phyloP scores from a whole-genome alignment of 2,329 filamentous ascomycete genomes.

The Colletotrichum noveboracense region DNA sequence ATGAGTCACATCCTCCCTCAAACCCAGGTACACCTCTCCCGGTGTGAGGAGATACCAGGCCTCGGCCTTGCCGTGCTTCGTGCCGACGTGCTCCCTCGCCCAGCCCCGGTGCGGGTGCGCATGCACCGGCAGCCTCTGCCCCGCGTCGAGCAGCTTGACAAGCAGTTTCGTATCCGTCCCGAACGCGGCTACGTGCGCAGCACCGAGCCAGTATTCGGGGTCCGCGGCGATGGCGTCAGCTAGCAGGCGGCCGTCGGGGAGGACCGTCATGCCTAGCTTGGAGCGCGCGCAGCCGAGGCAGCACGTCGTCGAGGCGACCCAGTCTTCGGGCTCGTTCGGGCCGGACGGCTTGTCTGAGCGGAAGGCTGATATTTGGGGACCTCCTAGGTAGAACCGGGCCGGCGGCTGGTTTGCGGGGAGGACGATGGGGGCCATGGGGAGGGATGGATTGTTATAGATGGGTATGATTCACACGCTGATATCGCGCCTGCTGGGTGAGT shows the following conservation, averaged over 20 bases:
- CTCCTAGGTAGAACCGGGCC: not conserved
- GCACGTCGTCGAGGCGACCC: not conserved
- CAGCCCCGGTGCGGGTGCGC: constrained; percentile 25
- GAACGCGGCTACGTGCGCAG: not conserved
- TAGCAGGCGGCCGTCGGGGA: not conserved
- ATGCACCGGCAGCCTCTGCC: constrained; percentile 26
- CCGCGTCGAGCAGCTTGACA: constrained; percentile 27
- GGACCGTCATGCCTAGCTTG: not conserved
- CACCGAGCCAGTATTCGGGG: not conserved
- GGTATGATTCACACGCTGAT: too few species aligned
- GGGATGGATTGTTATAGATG: too few species aligned
- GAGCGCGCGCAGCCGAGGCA: not conserved
- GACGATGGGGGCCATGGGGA: not conserved
- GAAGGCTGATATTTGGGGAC: not conserved
- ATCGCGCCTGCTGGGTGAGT: not conserved
- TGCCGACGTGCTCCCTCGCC: constrained; percentile 20
- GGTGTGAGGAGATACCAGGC: not conserved
- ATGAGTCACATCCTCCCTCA: not conserved
- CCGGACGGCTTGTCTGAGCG: not conserved
- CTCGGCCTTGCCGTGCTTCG: constrained; percentile 26
- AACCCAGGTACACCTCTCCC: not conserved
- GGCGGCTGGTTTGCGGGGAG: not conserved
- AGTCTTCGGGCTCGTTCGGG: not conserved
- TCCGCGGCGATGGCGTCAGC: not conserved
- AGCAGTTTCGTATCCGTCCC: constrained; percentile 23